A percentile compares a stretch with the other conserved stretches of the same genome.
Evolutionary conservation across 768 basidiomycete species (phyloP).

Genomic region (Phaeotremella skinneri): DNA sequence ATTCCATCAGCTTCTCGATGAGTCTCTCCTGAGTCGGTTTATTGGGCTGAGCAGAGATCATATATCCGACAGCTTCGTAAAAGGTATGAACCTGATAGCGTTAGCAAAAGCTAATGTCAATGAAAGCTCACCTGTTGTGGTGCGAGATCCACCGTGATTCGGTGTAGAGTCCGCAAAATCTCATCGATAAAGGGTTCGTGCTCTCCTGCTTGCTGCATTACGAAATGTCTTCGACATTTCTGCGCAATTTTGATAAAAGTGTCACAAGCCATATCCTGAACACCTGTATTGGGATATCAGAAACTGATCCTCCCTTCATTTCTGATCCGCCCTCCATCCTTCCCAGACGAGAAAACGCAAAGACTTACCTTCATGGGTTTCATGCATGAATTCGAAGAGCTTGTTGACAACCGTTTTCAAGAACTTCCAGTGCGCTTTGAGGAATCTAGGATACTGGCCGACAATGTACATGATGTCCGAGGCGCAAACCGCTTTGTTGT

Average conservation of each 20-base stretch:
- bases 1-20: constrained; percentile 91
- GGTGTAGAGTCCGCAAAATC: constrained; percentile 82
- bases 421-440: constrained; percentile 99
- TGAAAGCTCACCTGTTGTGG: constrained; percentile 67
- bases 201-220: constrained; percentile 97
- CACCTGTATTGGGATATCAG: constrained; percentile 59
- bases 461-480: constrained; percentile 77
- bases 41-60: constrained; percentile 98
- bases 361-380: constrained; percentile 85
- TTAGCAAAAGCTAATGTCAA: constrained; percentile 17
- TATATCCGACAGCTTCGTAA: constrained; percentile 98
- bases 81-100: constrained; percentile 79
- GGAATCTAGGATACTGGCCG: constrained; percentile 97
- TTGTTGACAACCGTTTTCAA: constrained; percentile 99
- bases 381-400: constrained; percentile 99
- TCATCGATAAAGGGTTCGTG: constrained; percentile 97
- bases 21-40: constrained; percentile 94
- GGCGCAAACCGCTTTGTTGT: constrained; percentile 95
- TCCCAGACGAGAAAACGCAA: background rate
- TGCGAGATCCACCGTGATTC: constrained; percentile 90
- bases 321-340: no score
- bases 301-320: background rate
- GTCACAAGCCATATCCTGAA: constrained; percentile 99
- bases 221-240: constrained; percentile 95
- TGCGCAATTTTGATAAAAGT: constrained; percentile 99